Percentiles rank a stretch among this genome's conserved stretches.
Evolutionary conservation across 176 grass and related monocot species (phyloP).

Genomic region (Lolium multiflorum): DNA sequence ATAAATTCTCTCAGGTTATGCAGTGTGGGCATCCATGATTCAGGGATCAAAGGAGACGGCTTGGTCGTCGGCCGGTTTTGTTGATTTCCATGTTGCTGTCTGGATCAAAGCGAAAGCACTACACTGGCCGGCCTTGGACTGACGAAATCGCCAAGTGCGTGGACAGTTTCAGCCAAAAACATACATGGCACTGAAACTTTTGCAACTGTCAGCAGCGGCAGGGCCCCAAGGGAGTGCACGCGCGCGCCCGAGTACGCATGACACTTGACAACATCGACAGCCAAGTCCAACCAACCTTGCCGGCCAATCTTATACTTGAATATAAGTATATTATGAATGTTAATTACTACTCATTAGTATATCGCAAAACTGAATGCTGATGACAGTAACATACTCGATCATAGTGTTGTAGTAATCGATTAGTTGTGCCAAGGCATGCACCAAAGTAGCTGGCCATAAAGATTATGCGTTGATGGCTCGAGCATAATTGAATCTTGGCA

Average conservation of each 20-base stretch:
- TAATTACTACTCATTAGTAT: background rate
- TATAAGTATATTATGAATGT: background rate
- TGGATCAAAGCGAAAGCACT: too few species aligned
- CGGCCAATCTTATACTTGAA: background rate
- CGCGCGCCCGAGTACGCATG: conserved; percentile 10
- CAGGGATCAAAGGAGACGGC: background rate
- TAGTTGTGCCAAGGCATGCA: conserved; percentile 36
- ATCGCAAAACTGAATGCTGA: background rate
- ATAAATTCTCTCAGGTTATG: too few species aligned
- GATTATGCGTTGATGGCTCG: conserved; percentile 25
- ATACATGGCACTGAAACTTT: conserved; percentile 42
- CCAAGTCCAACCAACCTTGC: conserved; percentile 39
- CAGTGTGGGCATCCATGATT: background rate
- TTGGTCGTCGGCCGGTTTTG: too few species aligned
- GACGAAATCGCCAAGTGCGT: conserved; percentile 26
- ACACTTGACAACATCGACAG: conserved; percentile 17
- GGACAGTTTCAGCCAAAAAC: conserved; percentile 25
- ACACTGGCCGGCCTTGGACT: background rate
- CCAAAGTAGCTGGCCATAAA: conserved; percentile 26
- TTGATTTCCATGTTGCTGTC: background rate
- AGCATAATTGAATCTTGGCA: conserved; percentile 2
- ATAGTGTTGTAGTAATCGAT: conserved; percentile 24
- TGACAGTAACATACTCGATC: background rate
- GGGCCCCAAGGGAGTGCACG: conserved; percentile 29
- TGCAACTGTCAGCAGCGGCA: conserved; percentile 31